Conservation (phyloP, 306 rosid species). For the Prunus persica region Prunus_persica_NCBIv2 NC_034009.1:17181001-17181500, state of each 20-base stretch:
- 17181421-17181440: too few species aligned
- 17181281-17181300: slow-evolving; percentile 84
- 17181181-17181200: not conserved
- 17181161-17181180: slow-evolving; percentile 9
- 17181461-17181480: too few species aligned
- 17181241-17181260: slow-evolving; percentile 79
- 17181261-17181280: slow-evolving; percentile 91
- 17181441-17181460: too few species aligned
- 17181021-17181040: slow-evolving; percentile 52
- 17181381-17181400: too few species aligned
- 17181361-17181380: not conserved
- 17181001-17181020: slow-evolving; percentile 42
- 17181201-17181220: slow-evolving; percentile 1
- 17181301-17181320: slow-evolving; percentile 63
- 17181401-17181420: too few species aligned
- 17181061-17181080: slow-evolving; percentile 86
- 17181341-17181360: not conserved
- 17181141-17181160: not conserved
- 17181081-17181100: slow-evolving; percentile 64
- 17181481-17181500: too few species aligned
- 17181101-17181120: slow-evolving; percentile 17
- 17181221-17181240: slow-evolving; percentile 90
- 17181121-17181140: not conserved
- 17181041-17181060: slow-evolving; percentile 82
- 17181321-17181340: slow-evolving; percentile 6